Percentiles rank a stretch among this genome's conserved stretches.
These are phyloP conservation scores for Echeveria elegans DNA, from an alignment of 164 flowering plant genomes.

Conservation along the genomic window DNA sequence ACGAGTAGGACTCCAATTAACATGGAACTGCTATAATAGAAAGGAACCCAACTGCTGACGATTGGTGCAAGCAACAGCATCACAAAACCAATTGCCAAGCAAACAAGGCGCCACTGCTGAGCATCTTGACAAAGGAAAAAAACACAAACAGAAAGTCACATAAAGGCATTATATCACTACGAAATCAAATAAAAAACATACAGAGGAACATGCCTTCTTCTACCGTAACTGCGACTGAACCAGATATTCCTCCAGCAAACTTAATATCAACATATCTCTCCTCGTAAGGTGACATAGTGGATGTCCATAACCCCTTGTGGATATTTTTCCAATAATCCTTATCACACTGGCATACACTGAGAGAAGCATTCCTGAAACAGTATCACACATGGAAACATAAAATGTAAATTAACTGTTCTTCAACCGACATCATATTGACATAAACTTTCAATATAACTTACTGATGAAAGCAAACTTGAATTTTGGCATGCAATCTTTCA, in stretches of 20 bases:
- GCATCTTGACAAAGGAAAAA: slow-evolving; percentile 32
- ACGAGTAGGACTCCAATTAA: slow-evolving; percentile 69
- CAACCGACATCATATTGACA: neutral
- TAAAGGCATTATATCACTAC: neutral
- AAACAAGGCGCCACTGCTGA: slow-evolving; percentile 70
- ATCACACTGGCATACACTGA: slow-evolving; percentile 63
- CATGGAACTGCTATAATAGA: slow-evolving; percentile 91
- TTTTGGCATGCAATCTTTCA: slow-evolving; percentile 44
- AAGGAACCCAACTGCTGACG: slow-evolving; percentile 82
- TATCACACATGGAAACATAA: slow-evolving; percentile 8
- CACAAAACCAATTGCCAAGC: slow-evolving; percentile 56
- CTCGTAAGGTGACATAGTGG: slow-evolving; percentile 65
- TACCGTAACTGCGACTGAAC: slow-evolving; percentile 42
- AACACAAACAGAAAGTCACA: neutral
- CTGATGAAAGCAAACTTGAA: slow-evolving; percentile 71
- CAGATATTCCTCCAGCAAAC: slow-evolving; percentile 48
- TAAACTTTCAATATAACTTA: slow-evolving; percentile 22
- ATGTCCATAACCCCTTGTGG: slow-evolving; percentile 53
- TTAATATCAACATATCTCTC: slow-evolving; percentile 69
- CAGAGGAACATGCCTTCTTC: slow-evolving; percentile 45
- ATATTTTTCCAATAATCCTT: slow-evolving; percentile 57
- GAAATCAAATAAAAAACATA: neutral
- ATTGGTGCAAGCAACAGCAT: slow-evolving; percentile 61
- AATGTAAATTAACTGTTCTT: neutral
- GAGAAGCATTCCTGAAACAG: slow-evolving; percentile 66